These are phyloP conservation scores for Hypoxylon fragiforme DNA, from an alignment of 495 filamentous ascomycete genomes.

Conservation along the genomic window DNA sequence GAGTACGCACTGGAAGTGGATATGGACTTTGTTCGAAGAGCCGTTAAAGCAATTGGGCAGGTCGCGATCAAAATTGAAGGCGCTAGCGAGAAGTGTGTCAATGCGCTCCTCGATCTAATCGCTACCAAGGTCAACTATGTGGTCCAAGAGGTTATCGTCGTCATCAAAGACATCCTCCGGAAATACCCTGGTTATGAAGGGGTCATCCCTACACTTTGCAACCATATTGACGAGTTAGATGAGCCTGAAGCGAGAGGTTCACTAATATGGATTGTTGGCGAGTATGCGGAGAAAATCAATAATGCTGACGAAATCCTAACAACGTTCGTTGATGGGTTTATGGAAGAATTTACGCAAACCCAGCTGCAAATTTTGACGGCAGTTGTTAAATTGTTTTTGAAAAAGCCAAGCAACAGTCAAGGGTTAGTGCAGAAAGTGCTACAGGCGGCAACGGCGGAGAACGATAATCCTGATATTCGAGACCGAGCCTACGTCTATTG, in stretches of 20 bases:
- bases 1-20: conserved; percentile 98
- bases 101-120: conserved; percentile 89
- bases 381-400: conserved; percentile 95
- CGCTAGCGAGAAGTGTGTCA: conserved; percentile 92
- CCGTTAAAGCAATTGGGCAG: conserved; percentile 94
- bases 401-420: conserved; percentile 87
- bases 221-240: conserved; percentile 95
- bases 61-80: conserved; percentile 97
- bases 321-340: conserved; percentile 88
- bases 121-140: conserved; percentile 98
- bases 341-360: conserved; percentile 90
- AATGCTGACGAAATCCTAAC: conserved; percentile 90
- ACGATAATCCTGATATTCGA: conserved; percentile 95
- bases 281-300: conserved; percentile 98
- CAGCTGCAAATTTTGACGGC: conserved; percentile 96
- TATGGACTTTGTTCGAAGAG: conserved; percentile 96
- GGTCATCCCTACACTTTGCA: conserved; percentile 93
- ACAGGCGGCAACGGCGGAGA: conserved; percentile 88
- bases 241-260: conserved; percentile 90
- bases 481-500: conserved; percentile 98
- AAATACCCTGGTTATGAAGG: conserved; percentile 98
- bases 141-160: conserved; percentile 95
- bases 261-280: conserved; percentile 97
- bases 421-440: conserved; percentile 90
- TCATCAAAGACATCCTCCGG: conserved; percentile 97